Conservation (phyloP, 805 yeast species). For the Ogataea parapolymorpha region DNA sequence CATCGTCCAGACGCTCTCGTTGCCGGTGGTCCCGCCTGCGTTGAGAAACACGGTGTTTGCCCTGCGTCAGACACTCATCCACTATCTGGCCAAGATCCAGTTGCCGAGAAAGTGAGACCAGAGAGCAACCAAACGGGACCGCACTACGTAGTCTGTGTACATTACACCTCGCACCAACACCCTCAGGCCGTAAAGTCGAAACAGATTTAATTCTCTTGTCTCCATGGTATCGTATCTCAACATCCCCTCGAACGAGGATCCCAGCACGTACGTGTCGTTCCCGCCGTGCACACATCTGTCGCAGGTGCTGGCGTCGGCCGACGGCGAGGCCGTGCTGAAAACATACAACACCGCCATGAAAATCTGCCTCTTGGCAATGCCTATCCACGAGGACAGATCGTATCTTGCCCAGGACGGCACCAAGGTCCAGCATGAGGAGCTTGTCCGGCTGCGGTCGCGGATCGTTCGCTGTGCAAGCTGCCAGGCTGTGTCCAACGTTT, state of each 20-base stretch:
- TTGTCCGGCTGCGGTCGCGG: constrained; percentile 40
- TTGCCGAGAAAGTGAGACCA: constrained; percentile 6
- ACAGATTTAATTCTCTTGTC: constrained; percentile 9
- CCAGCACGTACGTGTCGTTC: constrained; percentile 31
- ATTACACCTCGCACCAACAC: constrained; percentile 10
- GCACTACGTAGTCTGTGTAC: constrained; percentile 1
- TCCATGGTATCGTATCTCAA: constrained; percentile 9
- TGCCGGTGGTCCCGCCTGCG: constrained; percentile 36
- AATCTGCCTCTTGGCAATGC: constrained; percentile 34
- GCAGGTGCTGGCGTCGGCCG: constrained; percentile 46
- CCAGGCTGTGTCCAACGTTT: constrained; percentile 38
- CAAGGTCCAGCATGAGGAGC: constrained; percentile 33
- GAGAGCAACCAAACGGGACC: no score
- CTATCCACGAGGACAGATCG: constrained; percentile 10
- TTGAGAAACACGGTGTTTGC: constrained; percentile 12
- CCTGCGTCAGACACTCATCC: constrained; percentile 10
- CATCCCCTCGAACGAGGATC: constrained; percentile 16
- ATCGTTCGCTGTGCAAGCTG: constrained; percentile 54
- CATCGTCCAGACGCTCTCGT: constrained; percentile 35
- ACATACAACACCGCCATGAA: constrained; percentile 53
- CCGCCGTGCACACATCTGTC: constrained; percentile 49
- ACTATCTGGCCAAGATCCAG: constrained; percentile 14
- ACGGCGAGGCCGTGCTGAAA: constrained; percentile 45
- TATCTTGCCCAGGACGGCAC: constrained; percentile 39
- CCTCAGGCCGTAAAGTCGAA: constrained; percentile 6